These are phyloP conservation scores for Mortierella sp. DNA, from an alignment of 371 early-diverging fungal species.

Conservation along the genomic window DNA sequence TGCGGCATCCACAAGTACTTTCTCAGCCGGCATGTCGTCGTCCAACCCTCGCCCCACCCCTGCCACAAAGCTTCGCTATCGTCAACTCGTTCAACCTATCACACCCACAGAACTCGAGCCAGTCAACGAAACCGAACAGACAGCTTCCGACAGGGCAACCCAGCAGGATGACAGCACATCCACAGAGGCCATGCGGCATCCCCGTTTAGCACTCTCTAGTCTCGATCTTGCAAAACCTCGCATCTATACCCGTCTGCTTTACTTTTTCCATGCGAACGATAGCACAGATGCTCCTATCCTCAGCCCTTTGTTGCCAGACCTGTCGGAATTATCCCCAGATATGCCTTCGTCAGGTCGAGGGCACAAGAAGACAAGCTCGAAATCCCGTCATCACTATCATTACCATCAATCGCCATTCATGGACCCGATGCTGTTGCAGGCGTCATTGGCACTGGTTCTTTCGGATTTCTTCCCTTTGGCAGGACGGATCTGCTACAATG, in stretches of 20 bases:
- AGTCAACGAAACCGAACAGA: constrained; percentile 7
- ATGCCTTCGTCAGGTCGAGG: too few species aligned
- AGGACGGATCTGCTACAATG: constrained; percentile 34
- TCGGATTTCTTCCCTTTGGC: constrained; percentile 50
- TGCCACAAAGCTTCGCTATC: constrained; percentile 38
- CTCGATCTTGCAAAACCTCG: constrained; percentile 53
- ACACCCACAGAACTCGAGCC: constrained; percentile 44
- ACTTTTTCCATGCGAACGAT: constrained; percentile 43
- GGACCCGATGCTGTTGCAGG: constrained; percentile 53
- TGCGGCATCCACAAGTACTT: constrained; percentile 1
- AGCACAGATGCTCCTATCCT: constrained; percentile 7
- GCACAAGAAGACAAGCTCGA: constrained; percentile 18
- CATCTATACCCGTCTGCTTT: constrained; percentile 51
- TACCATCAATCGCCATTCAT: constrained; percentile 44
- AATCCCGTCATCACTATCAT: constrained; percentile 27
- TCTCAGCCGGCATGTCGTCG: constrained; percentile 16
- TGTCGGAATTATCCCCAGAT: too few species aligned
- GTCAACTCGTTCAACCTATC: constrained; percentile 43
- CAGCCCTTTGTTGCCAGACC: too few species aligned
- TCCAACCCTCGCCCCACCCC: constrained; percentile 20
- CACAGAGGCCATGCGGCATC: constrained; percentile 14
- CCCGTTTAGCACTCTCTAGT: constrained; percentile 39
- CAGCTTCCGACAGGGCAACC: not conserved
- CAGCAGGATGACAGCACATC: not conserved
- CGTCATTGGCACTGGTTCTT: constrained; percentile 47